Base-by-base conservation (phyloP, 192 early-diverging fungal species). In the Pilobolus umbonatus region DNA sequence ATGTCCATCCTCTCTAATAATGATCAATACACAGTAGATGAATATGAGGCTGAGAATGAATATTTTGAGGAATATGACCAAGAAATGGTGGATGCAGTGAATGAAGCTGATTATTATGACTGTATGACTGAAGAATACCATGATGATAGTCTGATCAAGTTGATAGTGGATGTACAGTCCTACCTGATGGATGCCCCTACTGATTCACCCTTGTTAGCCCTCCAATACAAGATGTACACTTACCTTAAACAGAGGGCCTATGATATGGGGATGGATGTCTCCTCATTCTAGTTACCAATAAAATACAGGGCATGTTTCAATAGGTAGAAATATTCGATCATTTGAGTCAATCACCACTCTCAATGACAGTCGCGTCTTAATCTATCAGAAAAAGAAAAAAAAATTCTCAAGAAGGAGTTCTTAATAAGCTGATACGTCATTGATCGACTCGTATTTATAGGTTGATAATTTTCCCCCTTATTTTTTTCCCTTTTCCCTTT, bases 161-260 rank as follows among this genome's bases (percentile, higher is more conserved):
- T 69, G 28, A 57, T 69, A 21, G 67, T 69, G 30, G 67, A 62
- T 32, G 67, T 69, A 14, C 67, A 69, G 43, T 63, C 61, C 10
- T 69, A 69, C 40, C 47, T 69, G n/a, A 34, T 61, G 21, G 67
- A 69, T 29, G 25, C 56, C n/a, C 47, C 46, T 29, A 54, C 38
- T 35, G 67, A 63, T 25, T 64, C 67, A 49, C 67, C 67, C 5
- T 34, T 69, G n/a, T 42, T 69, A 4, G 51, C 62, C 10, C 55
- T 69, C 9, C 67, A 69, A 46, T 69, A 69, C 51, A 69, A 69
- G 46, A 69, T 69, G 67, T 69, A 69, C 32, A 64, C 51, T 28
- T 69, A 69, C 38, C 62, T 69, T 49, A 69, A 60, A 42, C 67
- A 64, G n/a, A 55, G 67, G 48, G 61, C 51, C 22, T 55, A 14